Evolutionary conservation across 2,329 filamentous ascomycete species (phyloP).

Genomic region (Fusarium verticillioides): DNA sequence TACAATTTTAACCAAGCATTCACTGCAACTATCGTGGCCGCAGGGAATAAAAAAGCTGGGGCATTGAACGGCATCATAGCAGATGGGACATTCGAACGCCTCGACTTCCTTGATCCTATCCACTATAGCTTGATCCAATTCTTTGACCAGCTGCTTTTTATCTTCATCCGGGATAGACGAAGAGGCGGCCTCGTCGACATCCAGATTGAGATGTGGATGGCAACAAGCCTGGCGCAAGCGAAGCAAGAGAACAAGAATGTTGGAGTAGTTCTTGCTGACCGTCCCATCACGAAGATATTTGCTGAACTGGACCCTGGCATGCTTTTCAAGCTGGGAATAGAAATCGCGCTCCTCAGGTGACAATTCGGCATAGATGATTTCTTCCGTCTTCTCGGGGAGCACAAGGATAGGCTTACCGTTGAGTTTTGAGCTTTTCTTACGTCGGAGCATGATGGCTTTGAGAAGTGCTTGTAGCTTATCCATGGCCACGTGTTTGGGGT

Average conservation of each 20-base stretch:
- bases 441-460: slow-evolving; percentile 82
- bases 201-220: slow-evolving; percentile 47
- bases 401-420: slow-evolving; percentile 84
- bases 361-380: slow-evolving; percentile 79
- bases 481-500: slow-evolving; percentile 73
- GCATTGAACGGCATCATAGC: slow-evolving; percentile 79
- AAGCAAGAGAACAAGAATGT: slow-evolving; percentile 82
- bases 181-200: slow-evolving; percentile 49
- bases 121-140: slow-evolving; percentile 70
- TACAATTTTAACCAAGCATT: slow-evolving; percentile 77
- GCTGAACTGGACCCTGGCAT: slow-evolving; percentile 78
- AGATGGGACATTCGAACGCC: slow-evolving; percentile 83
- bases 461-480: slow-evolving; percentile 77
- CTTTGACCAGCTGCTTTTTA: slow-evolving; percentile 71
- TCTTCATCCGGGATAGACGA: slow-evolving; percentile 57
- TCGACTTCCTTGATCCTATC: slow-evolving; percentile 69
- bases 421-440: slow-evolving; percentile 82
- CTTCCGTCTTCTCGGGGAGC: slow-evolving; percentile 80
- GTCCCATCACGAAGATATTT: slow-evolving; percentile 77
- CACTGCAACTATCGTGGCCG: slow-evolving; percentile 81
- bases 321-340: slow-evolving; percentile 78
- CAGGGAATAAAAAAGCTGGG: slow-evolving; percentile 84
- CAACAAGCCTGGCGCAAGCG: slow-evolving; percentile 80
- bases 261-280: slow-evolving; percentile 77
- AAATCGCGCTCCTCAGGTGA: slow-evolving; percentile 78